These are phyloP conservation scores for Galium porrigens DNA, from an alignment of 305 asterid species.

Conservation along the genomic window DNA sequence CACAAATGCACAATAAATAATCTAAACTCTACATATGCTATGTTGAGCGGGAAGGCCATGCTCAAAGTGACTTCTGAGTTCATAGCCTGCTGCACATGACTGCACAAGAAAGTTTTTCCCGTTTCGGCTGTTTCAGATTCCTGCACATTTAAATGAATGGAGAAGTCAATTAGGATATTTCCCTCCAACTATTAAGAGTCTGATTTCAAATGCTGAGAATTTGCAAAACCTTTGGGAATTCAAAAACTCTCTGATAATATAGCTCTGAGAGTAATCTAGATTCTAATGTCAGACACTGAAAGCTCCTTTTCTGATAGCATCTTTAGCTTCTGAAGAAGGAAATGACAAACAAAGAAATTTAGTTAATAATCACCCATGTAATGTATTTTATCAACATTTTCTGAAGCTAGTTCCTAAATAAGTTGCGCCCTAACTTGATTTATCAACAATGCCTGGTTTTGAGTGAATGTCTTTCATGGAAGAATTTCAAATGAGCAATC, in stretches of 20 bases:
- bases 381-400: background rate
- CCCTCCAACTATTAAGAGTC: no score
- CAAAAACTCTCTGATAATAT: conserved; percentile 6
- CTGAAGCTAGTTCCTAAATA: background rate
- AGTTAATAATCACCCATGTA: background rate
- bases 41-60: background rate
- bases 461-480: background rate
- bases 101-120: background rate
- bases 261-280: conserved; percentile 18
- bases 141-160: conserved; percentile 1
- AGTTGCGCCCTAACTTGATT: background rate
- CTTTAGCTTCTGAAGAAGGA: conserved; percentile 58
- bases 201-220: background rate
- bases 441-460: background rate
- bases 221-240: conserved; percentile 4
- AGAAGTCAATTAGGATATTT: background rate
- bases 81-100: background rate
- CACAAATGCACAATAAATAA: background rate
- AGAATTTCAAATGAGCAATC: background rate
- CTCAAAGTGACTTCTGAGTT: background rate
- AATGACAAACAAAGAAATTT: background rate
- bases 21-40: background rate
- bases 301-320: conserved; percentile 49
- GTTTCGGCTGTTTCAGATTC: background rate
- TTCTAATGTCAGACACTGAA: conserved; percentile 26